These are phyloP conservation scores for Fusarium pseudonygamai DNA, from an alignment of 2,329 filamentous ascomycete species.

Conservation along the genomic window DNA sequence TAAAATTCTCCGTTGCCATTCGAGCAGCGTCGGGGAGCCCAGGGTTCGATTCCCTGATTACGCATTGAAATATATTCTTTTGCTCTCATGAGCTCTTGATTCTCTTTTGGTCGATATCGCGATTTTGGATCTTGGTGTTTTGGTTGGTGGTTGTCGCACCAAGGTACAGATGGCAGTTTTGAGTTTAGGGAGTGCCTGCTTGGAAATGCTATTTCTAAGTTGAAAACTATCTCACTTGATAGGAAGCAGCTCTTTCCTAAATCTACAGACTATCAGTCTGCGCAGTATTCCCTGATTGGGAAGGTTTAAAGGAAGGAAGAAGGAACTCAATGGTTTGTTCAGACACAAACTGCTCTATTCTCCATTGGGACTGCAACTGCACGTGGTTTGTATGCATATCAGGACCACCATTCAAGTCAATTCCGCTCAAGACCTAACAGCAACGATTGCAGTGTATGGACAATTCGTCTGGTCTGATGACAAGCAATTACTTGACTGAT, in stretches of 20 bases:
- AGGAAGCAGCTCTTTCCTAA: not conserved
- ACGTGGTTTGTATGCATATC: not conserved
- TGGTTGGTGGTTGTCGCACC: not conserved
- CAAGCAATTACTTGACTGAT: not conserved
- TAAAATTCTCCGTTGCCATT: conserved; percentile 25
- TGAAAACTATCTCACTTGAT: not conserved
- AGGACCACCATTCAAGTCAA: not conserved
- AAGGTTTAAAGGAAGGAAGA: no score
- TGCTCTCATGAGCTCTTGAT: not conserved
- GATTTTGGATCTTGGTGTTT: not conserved
- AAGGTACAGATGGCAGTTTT: not conserved
- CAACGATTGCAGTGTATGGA: not conserved
- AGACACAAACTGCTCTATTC: not conserved
- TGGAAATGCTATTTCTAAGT: not conserved
- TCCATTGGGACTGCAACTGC: not conserved
- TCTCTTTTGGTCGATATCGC: not conserved
- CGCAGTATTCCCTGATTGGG: not conserved
- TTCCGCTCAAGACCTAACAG: not conserved
- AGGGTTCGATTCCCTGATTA: conserved; percentile 11
- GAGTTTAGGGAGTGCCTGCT: not conserved
- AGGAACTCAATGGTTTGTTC: not conserved
- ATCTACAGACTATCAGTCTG: not conserved
- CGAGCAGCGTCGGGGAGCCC: not conserved
- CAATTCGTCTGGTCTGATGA: not conserved
- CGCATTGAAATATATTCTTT: not conserved